Conservation (phyloP, 1,139 yeast species). For the Yamadazyma spencermartinsiae region DNA sequence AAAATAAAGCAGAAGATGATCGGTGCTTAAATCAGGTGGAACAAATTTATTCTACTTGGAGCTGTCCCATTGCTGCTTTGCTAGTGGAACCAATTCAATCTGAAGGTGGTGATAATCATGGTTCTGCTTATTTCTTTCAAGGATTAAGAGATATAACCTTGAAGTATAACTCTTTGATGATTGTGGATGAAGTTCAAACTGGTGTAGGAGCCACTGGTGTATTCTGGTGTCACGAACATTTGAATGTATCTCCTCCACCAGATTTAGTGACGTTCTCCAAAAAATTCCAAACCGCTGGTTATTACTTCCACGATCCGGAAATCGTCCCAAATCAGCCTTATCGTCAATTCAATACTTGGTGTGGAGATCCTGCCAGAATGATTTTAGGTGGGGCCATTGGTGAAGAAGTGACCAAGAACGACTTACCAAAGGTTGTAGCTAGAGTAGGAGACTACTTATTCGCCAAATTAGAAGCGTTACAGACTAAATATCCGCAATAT, state of each 20-base stretch:
- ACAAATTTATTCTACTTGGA: constrained; percentile 55
- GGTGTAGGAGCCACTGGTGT: constrained; percentile 75
- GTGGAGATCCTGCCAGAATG: constrained; percentile 77
- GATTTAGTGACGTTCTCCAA: constrained; percentile 77
- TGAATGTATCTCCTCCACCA: constrained; percentile 62
- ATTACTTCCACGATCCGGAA: constrained; percentile 64
- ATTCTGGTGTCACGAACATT: constrained; percentile 75
- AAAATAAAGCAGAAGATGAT: constrained; percentile 63
- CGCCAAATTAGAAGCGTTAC: constrained; percentile 42
- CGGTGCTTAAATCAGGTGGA: constrained; percentile 65
- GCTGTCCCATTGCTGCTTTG: constrained; percentile 66
- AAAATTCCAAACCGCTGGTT: constrained; percentile 80
- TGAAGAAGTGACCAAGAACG: constrained; percentile 53
- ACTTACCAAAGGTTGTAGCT: constrained; percentile 51
- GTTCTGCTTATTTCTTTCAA: constrained; percentile 60
- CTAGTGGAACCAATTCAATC: constrained; percentile 75
- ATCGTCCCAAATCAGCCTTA: constrained; percentile 64
- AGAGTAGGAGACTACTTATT: constrained; percentile 63
- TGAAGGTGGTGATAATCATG: constrained; percentile 78
- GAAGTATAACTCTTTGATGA: constrained; percentile 59
- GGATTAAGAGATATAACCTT: constrained; percentile 62
- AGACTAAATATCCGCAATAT: constrained; percentile 43
- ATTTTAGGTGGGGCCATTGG: constrained; percentile 64
- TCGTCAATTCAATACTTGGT: constrained; percentile 84
- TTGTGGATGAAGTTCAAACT: constrained; percentile 74